phyloP scores from a whole-genome alignment of 164 flowering plant species.

The Litsea cubeba region DNA sequence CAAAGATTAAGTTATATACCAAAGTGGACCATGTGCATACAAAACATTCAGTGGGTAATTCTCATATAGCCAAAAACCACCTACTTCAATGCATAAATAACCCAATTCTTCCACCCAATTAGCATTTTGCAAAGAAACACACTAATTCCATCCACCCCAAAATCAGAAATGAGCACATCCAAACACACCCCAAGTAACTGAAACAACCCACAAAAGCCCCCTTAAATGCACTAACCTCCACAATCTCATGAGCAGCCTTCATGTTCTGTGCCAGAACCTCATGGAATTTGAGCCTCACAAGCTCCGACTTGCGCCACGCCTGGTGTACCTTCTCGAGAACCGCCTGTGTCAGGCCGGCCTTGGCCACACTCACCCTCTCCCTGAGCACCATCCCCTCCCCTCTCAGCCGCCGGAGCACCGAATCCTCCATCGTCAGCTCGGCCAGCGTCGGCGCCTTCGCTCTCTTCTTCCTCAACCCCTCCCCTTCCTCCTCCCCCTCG shows the following conservation, averaged over 20 bases:
- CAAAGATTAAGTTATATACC: no score
- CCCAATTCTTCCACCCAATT: no score
- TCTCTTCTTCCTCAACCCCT: slow-evolving; percentile 34
- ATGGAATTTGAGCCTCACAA: slow-evolving; percentile 92
- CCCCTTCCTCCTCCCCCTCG: slow-evolving; percentile 22
- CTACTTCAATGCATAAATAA: no score
- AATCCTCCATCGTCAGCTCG: slow-evolving; percentile 79
- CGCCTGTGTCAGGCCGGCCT: slow-evolving; percentile 82
- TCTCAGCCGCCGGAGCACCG: slow-evolving; percentile 80
- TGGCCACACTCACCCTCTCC: slow-evolving; percentile 79
- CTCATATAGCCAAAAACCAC: no score
- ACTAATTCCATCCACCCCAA: no score
- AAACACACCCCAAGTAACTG: not conserved
- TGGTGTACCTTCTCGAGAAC: slow-evolving; percentile 82
- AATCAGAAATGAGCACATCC: not conserved
- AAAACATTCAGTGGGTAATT: no score
- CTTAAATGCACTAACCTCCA: slow-evolving; percentile 57
- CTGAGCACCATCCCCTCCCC: slow-evolving; percentile 65
- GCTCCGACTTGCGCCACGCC: slow-evolving; percentile 79
- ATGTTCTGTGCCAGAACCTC: slow-evolving; percentile 79
- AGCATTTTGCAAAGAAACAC: no score
- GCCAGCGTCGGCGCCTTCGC: slow-evolving; percentile 76
- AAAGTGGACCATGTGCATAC: no score
- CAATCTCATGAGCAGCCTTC: slow-evolving; percentile 86
- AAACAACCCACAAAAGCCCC: not conserved